Percentiles rank a stretch among this genome's conserved stretches.
Evolutionary conservation across 805 yeast species (phyloP).

Genomic region (Candida silvatica): DNA sequence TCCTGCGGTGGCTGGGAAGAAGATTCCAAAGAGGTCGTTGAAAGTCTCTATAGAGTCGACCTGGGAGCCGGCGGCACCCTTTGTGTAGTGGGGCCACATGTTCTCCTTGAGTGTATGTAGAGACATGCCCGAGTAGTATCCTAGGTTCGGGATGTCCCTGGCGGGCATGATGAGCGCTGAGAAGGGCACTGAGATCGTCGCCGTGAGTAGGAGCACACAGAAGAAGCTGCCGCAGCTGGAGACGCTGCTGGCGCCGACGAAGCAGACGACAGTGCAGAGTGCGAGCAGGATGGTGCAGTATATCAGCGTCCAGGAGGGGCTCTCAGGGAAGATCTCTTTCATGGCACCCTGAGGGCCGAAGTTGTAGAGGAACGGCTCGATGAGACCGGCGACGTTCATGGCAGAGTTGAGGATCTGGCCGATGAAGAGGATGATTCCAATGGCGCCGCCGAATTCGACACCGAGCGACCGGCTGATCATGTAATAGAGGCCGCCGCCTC

Average conservation of each 20-base stretch:
- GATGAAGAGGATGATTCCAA: slow-evolving; percentile 86
- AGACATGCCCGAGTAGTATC: slow-evolving; percentile 62
- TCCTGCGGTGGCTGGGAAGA: slow-evolving; percentile 98
- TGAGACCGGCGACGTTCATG: slow-evolving; percentile 90
- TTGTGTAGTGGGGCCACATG: slow-evolving; percentile 70
- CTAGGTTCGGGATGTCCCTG: slow-evolving; percentile 43
- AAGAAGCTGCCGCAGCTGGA: slow-evolving; percentile 74
- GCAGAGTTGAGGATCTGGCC: slow-evolving; percentile 93
- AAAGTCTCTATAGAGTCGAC: slow-evolving; percentile 58
- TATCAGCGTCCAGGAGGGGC: slow-evolving; percentile 55
- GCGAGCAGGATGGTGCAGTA: slow-evolving; percentile 69
- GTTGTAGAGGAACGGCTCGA: slow-evolving; percentile 80
- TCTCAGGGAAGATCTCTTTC: slow-evolving; percentile 47
- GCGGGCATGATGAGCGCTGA: slow-evolving; percentile 64
- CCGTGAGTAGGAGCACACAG: slow-evolving; percentile 54
- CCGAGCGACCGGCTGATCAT: slow-evolving; percentile 95
- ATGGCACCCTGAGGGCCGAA: slow-evolving; percentile 64
- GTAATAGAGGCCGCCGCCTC: slow-evolving; percentile 98
- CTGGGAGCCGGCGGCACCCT: slow-evolving; percentile 89
- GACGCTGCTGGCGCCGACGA: slow-evolving; percentile 75
- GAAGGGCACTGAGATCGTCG: slow-evolving; percentile 77
- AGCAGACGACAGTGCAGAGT: slow-evolving; percentile 64
- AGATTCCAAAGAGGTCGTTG: slow-evolving; percentile 82
- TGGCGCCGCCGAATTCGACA: slow-evolving; percentile 97
- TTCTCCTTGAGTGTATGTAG: slow-evolving; percentile 61